Evolutionary conservation across 495 filamentous ascomycete species (phyloP).

Genomic region (Penicillium coffeae): DNA sequence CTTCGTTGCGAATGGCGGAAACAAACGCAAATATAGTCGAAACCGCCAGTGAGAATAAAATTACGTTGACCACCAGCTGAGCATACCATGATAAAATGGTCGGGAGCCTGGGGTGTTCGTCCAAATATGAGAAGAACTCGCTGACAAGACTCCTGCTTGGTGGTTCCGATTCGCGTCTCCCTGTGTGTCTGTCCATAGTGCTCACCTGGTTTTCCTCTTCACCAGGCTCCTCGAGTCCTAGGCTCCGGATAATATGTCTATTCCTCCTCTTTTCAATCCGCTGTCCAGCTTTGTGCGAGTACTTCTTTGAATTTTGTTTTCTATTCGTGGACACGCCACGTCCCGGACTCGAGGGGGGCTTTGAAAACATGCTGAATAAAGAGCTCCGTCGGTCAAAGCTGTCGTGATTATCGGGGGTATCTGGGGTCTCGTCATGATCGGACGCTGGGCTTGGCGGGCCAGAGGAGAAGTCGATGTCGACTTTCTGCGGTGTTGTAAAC

Average conservation of each 20-base stretch:
- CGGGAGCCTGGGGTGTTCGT: conserved; percentile 79
- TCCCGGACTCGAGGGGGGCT: conserved; percentile 41
- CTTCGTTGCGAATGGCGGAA: conserved; percentile 68
- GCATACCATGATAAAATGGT: conserved; percentile 81
- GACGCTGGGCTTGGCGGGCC: conserved; percentile 76
- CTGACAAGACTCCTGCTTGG: conserved; percentile 42
- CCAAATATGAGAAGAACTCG: conserved; percentile 63
- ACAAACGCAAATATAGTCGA: conserved; percentile 70
- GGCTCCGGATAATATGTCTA: neutral
- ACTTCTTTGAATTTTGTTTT: conserved; percentile 49
- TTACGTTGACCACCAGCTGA: conserved; percentile 73
- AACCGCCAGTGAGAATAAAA: conserved; percentile 61
- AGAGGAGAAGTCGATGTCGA: conserved; percentile 68
- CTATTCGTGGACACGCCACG: conserved; percentile 54
- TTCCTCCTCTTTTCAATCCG: neutral
- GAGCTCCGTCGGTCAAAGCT: conserved; percentile 46
- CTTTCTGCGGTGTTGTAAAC: conserved; percentile 78
- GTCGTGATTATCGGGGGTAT: conserved; percentile 48
- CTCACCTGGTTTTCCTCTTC: conserved; percentile 14
- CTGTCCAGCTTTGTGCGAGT: conserved; percentile 37
- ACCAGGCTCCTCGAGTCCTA: neutral
- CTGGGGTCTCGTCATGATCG: conserved; percentile 66
- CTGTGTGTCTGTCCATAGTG: conserved; percentile 10
- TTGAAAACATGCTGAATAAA: conserved; percentile 40
- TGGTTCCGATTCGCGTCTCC: conserved; percentile 2